A percentile compares a stretch with the other conserved stretches of the same genome.
phyloP scores from a whole-genome alignment of 768 basidiomycete species.

The Pulveroboletus sp. region DNA sequence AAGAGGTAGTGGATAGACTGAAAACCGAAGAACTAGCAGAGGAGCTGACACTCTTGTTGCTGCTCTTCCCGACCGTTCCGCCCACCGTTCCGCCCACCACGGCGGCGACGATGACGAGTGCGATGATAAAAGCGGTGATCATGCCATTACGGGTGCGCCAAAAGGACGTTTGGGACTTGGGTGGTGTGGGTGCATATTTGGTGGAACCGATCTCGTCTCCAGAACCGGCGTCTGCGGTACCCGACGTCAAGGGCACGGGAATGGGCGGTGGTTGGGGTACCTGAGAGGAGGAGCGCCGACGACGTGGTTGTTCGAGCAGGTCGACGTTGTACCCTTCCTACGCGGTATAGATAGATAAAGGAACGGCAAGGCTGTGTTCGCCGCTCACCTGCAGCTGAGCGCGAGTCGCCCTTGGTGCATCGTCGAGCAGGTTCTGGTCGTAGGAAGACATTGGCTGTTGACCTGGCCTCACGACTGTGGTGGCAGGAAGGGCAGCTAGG shows the following conservation, averaged over 20 bases:
- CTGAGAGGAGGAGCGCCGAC: conserved; percentile 15
- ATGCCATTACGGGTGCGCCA: conserved; percentile 46
- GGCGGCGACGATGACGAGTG: conserved; percentile 43
- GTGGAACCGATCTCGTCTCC: conserved; percentile 10
- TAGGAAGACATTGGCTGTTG: conserved; percentile 30
- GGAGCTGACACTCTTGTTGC: not conserved
- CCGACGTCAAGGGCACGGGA: conserved; percentile 7
- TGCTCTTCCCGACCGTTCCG: conserved; percentile 36
- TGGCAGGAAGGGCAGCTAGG: not conserved
- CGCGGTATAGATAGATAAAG: too few species aligned
- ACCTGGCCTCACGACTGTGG: not conserved
- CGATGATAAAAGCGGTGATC: conserved; percentile 34
- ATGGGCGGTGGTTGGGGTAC: conserved; percentile 14
- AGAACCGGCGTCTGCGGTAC: conserved; percentile 7
- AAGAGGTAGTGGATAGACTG: too few species aligned
- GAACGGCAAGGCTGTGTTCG: conserved; percentile 15
- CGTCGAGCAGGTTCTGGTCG: conserved; percentile 37
- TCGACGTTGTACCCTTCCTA: conserved; percentile 56
- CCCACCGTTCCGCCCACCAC: conserved; percentile 58
- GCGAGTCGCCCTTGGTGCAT: conserved; percentile 39
- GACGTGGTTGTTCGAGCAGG: conserved; percentile 31
- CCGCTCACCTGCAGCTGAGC: conserved; percentile 39
- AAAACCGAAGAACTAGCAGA: not conserved
- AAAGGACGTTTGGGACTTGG: conserved; percentile 33
- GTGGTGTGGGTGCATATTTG: not conserved